These are phyloP conservation scores for Metschnikowia anglica DNA, from an alignment of 805 yeast species.

Conservation along the genomic window DNA sequence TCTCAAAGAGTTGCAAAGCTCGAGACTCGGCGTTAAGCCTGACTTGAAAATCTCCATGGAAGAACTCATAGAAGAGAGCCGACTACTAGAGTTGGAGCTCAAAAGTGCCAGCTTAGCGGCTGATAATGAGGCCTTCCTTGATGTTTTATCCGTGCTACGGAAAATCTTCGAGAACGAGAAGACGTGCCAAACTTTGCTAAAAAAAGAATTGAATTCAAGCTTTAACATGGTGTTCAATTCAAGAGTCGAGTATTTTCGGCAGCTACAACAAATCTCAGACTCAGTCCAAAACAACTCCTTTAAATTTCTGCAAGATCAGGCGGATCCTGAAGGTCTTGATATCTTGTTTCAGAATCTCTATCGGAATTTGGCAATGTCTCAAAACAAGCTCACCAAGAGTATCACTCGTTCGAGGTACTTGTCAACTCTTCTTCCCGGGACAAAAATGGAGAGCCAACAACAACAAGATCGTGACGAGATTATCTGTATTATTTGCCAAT, in stretches of 20 bases:
- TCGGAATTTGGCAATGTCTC: conserved; percentile 9
- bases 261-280: conserved; percentile 84
- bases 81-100: conserved; percentile 26
- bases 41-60: conserved; percentile 33
- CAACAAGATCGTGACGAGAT: conserved; percentile 34
- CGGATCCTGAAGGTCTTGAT: conserved; percentile 9
- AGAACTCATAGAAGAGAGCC: conserved; percentile 25
- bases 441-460: conserved; percentile 6
- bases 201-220: conserved; percentile 49
- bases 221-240: conserved; percentile 70
- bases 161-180: conserved; percentile 42
- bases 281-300: conserved; percentile 48
- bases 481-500: conserved; percentile 77
- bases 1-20: conserved; percentile 24
- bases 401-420: conserved; percentile 39
- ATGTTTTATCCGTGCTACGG: conserved; percentile 23
- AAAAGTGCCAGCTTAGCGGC: conserved; percentile 19
- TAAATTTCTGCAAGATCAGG: conserved; percentile 9
- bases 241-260: conserved; percentile 79
- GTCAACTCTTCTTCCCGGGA: conserved; percentile 23
- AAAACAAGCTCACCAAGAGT: conserved; percentile 27
- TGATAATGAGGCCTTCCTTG: conserved; percentile 20
- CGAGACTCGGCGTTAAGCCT: conserved; percentile 28
- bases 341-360: conserved; percentile 8
- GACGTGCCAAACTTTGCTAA: conserved; percentile 38